phyloP scores from a whole-genome alignment of 129 eudicot species.

The Flaveria trinervia region DNA sequence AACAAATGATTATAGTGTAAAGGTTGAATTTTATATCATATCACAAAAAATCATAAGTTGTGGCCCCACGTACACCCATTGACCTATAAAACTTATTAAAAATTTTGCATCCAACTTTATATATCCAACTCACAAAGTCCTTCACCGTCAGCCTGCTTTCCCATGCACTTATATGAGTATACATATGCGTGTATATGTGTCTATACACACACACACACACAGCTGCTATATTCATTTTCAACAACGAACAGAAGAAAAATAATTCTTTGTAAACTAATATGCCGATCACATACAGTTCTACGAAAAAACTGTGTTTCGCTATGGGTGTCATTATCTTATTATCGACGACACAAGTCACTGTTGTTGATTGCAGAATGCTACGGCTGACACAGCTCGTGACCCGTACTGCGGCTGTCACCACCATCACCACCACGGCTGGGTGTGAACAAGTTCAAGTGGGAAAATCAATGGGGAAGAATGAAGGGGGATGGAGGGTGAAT shows the following conservation, averaged over 20 bases:
- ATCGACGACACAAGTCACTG: not conserved
- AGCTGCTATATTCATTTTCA: not conserved
- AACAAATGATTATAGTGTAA: too few species aligned
- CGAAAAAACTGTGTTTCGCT: not conserved
- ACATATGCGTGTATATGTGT: not conserved
- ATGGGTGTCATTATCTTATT: not conserved
- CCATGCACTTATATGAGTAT: not conserved
- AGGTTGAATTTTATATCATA: too few species aligned
- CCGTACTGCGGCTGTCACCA: not conserved
- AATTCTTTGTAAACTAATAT: not conserved
- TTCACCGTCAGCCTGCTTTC: conserved; percentile 3
- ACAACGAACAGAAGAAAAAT: not conserved
- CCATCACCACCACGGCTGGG: not conserved
- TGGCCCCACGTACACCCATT: too few species aligned
- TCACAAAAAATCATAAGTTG: too few species aligned
- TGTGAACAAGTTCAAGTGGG: not conserved
- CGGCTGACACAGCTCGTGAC: not conserved
- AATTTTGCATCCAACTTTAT: not conserved
- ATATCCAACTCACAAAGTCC: not conserved
- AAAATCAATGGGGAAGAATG: conserved; percentile 1
- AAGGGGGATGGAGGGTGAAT: not conserved
- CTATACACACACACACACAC: not conserved
- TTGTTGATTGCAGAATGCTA: not conserved
- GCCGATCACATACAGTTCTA: not conserved
- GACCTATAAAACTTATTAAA: not conserved